Evolutionary conservation across 306 rosid species (phyloP).

Genomic region (Rosa lucieae): DNA sequence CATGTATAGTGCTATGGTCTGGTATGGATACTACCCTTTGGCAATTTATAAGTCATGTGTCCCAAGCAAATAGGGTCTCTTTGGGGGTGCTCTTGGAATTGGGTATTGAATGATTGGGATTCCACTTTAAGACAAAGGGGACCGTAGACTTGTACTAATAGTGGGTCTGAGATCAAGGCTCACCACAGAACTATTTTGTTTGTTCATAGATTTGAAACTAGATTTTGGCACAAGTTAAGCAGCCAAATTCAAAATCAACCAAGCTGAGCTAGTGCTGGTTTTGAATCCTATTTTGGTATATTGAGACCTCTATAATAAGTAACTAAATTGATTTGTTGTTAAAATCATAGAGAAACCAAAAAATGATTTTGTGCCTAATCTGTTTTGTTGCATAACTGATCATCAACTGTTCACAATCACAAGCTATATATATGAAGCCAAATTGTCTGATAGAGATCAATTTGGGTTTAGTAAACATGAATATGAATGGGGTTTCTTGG

Average conservation of each 20-base stretch:
- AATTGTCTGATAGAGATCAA: not conserved
- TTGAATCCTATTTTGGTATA: not conserved
- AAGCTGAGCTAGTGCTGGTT: not conserved
- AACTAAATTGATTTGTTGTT: conserved; percentile 3
- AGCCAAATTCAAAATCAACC: conserved; percentile 14
- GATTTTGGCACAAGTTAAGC: not conserved
- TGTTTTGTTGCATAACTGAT: not conserved
- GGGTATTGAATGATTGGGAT: conserved; percentile 14
- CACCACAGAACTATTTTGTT: not conserved
- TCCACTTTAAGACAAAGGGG: conserved; percentile 24
- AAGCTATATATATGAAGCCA: not conserved
- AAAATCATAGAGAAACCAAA: not conserved
- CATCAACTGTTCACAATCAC: conserved; percentile 4
- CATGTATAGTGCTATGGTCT: not conserved
- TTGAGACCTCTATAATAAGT: not conserved
- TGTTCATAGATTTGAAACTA: not conserved
- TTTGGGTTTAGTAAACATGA: not conserved
- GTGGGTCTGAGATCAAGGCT: not conserved
- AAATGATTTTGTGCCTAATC: not conserved
- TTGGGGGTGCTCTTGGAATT: not conserved
- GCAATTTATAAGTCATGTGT: not conserved
- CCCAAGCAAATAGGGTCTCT: not conserved
- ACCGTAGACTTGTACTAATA: conserved; percentile 18
- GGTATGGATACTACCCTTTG: not conserved
- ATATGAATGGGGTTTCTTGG: conserved; percentile 6